phyloP scores from a whole-genome alignment of 306 rosid species.

The Cicer pinnatifidum region DNA sequence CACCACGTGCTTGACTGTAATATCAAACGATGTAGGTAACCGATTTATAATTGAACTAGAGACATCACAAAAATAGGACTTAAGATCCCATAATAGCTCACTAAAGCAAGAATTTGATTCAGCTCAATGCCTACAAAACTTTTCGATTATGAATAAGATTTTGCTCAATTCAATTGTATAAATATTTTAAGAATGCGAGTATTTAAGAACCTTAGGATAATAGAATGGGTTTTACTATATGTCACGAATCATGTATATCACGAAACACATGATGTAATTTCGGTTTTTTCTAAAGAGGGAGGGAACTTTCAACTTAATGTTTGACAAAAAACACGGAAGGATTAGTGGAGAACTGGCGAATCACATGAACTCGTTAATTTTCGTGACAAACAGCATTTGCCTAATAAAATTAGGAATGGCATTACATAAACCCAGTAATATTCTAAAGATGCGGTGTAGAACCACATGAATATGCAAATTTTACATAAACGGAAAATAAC shows the following conservation, averaged over 20 bases:
- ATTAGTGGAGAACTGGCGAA: too few relatives aligned
- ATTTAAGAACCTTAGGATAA: constrained; percentile 4
- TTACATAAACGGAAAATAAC: background rate
- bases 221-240: too few relatives aligned
- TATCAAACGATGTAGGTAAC: constrained; percentile 36
- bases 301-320: too few relatives aligned
- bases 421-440: constrained; percentile 13
- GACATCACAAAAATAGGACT: constrained; percentile 23
- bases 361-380: too few relatives aligned
- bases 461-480: constrained; percentile 13
- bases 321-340: too few relatives aligned
- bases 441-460: constrained; percentile 24
- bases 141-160: background rate
- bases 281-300: too few relatives aligned
- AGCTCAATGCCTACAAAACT: constrained; percentile 13
- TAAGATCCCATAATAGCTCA: constrained; percentile 1
- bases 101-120: constrained; percentile 10
- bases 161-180: constrained; percentile 21
- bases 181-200: background rate
- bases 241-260: too few relatives aligned
- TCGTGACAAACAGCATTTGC: too few relatives aligned
- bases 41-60: constrained; percentile 35
- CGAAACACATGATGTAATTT: too few relatives aligned
- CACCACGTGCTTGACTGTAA: constrained; percentile 88
- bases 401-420: background rate